Evolutionary conservation across 345 rosid species (phyloP), one percentile per base, ranked within the genome.

Genomic region (Dipteronia dyeriana): DNA sequence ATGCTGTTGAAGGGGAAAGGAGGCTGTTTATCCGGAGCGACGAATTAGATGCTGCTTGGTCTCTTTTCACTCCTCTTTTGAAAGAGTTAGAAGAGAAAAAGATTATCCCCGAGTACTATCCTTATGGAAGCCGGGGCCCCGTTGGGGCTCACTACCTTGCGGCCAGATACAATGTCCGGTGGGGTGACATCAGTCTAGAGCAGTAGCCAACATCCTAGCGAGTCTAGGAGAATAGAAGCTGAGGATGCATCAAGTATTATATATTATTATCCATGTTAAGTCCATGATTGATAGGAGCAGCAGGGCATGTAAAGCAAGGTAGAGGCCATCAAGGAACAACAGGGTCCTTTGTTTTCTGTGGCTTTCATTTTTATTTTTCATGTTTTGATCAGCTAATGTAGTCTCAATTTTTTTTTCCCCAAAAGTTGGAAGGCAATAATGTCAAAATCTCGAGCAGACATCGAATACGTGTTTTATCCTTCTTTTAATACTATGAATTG

Each of bases 141-240:
- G 98, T 94, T 0, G 99, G 98, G 65, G 99, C 99, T 71, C 99
- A 96, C 82, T 96, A 96, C 81, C 97, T 96, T 57, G 97, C 99
- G 6, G 99, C 99, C 43, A 88, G 86, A 82, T 87, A 96, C 86
- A 92, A 92, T 14, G 97, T 96, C 65, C 90, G 86, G 60, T 96
- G 99, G 99, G 99, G 97, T 14, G 99, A 94, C 68, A 78, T 94
- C n/a, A 83, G 89, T 59, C 10, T 86, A 73, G 93, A 94, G 69
- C 92, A 86, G 76, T 91, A 80, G 83, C 66, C 68, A 26, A 26
- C 51, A 19, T 9, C 31, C n/a, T n/a, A 59, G 59, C 25, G 39
- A 56, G 61, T 54, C 59, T 56, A 38, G 66, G 23, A 14, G 39
- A 65, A 20, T 68, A 19, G 10, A 54, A 54, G 23, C n/a, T 17